Conservation (phyloP, 2,329 filamentous ascomycete genomes). For the Orbilia blumenaviensis region DNA sequence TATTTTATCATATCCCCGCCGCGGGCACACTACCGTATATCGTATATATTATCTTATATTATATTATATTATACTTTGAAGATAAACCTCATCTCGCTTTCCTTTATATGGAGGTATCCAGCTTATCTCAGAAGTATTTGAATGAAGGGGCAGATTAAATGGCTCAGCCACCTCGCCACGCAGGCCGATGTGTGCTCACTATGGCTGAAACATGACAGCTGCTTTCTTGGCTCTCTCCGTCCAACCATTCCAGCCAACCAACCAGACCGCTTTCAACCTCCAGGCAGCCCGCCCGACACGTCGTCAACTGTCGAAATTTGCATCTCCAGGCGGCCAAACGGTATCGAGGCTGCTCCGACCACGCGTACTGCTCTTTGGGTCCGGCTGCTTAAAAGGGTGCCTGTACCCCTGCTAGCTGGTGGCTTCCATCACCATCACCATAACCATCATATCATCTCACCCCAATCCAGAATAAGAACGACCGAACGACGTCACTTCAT, state of each 20-base stretch:
- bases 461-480: neutral
- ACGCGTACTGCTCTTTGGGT: conserved; percentile 24
- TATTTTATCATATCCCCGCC: too few relatives aligned
- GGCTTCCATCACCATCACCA: neutral
- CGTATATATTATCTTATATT: too few relatives aligned
- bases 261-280: neutral
- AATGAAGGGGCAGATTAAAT: too few relatives aligned
- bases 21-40: too few relatives aligned
- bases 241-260: neutral
- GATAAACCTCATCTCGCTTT: too few relatives aligned
- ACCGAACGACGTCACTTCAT: conserved; percentile 18
- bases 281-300: conserved; percentile 35
- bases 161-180: conserved; percentile 22
- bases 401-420: neutral
- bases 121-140: too few relatives aligned
- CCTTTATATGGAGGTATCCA: too few relatives aligned
- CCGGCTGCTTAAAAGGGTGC: conserved; percentile 6
- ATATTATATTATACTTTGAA: too few relatives aligned
- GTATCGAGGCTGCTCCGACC: conserved; percentile 27
- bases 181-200: neutral
- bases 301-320: conserved; percentile 21
- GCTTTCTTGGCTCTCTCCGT: too few relatives aligned
- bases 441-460: neutral
- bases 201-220: conserved; percentile 2
- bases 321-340: conserved; percentile 9